phyloP scores from a whole-genome alignment of 164 flowering plant species.

The Euptelea pleiosperma region DNA sequence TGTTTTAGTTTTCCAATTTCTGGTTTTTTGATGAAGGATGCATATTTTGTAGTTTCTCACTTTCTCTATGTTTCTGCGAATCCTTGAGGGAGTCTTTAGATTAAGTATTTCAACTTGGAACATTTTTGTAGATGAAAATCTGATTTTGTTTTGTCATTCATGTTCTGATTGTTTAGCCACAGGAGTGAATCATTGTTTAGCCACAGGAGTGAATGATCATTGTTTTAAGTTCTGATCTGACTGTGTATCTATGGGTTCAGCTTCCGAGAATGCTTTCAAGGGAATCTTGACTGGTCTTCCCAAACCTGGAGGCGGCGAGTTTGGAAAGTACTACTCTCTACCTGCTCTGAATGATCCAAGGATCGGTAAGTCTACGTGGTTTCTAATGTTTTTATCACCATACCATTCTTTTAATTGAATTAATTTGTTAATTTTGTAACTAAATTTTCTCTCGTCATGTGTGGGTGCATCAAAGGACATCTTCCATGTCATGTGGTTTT shows the following conservation, averaged over 20 bases:
- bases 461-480: too few species aligned
- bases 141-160: not conserved
- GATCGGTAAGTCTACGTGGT: constrained; percentile 57
- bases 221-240: not conserved
- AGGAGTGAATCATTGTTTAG: too few species aligned
- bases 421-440: too few species aligned
- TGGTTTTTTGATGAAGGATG: too few species aligned
- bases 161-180: not conserved
- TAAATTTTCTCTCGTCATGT: too few species aligned
- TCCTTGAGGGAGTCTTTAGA: not conserved
- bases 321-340: constrained; percentile 72
- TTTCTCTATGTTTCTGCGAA: too few species aligned
- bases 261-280: constrained; percentile 62
- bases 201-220: too few species aligned
- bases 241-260: constrained; percentile 31
- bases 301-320: constrained; percentile 82
- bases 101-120: not conserved
- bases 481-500: too few species aligned
- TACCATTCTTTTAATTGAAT: too few species aligned
- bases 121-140: not conserved
- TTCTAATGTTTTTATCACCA: too few species aligned
- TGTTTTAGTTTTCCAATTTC: too few species aligned
- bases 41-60: too few species aligned
- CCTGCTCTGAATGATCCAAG: constrained; percentile 79
- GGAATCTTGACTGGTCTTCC: constrained; percentile 63